Conservation (phyloP, 2,329 filamentous ascomycete species). For the Diaporthe sp. region DNA sequence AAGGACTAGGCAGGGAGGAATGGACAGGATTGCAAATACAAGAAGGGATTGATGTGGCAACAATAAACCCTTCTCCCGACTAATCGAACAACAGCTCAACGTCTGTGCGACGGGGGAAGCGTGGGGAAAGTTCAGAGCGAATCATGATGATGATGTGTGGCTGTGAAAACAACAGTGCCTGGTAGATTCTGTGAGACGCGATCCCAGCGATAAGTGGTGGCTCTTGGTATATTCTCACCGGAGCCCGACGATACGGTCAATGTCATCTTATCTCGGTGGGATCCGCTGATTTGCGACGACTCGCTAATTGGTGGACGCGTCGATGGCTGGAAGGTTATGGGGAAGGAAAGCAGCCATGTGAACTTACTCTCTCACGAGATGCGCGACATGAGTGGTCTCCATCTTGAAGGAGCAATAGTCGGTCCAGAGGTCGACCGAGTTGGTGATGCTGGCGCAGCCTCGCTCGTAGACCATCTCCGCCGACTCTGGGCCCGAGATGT, state of each 20-base stretch:
- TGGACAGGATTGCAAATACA: constrained; percentile 73
- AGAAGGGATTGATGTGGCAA: constrained; percentile 67
- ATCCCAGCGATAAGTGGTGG: constrained; percentile 69
- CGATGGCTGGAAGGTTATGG: constrained; percentile 61
- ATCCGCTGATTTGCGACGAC: constrained; percentile 57
- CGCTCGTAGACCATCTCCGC: constrained; percentile 98
- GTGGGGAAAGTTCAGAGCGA: constrained; percentile 53
- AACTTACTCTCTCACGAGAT: constrained; percentile 99
- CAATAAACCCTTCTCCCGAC: constrained; percentile 64
- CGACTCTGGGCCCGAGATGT: constrained; percentile 95
- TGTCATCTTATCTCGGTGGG: constrained; percentile 47
- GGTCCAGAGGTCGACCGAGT: constrained; percentile 96
- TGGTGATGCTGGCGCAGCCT: constrained; percentile 91
- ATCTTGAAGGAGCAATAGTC: constrained; percentile 99
- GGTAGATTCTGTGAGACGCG: constrained; percentile 75
- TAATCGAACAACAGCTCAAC: constrained; percentile 56
- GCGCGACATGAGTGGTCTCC: constrained; percentile 94
- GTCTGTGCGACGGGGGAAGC: constrained; percentile 60
- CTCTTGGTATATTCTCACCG: constrained; percentile 80
- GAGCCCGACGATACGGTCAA: constrained; percentile 51
- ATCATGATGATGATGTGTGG: constrained; percentile 48
- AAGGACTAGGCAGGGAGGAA: constrained; percentile 47
- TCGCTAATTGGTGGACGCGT: constrained; percentile 45
- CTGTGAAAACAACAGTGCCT: constrained; percentile 67
- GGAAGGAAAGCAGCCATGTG: constrained; percentile 74